Evolutionary conservation across 768 basidiomycete genomes (phyloP).

Genomic region (Suillus spraguei): DNA sequence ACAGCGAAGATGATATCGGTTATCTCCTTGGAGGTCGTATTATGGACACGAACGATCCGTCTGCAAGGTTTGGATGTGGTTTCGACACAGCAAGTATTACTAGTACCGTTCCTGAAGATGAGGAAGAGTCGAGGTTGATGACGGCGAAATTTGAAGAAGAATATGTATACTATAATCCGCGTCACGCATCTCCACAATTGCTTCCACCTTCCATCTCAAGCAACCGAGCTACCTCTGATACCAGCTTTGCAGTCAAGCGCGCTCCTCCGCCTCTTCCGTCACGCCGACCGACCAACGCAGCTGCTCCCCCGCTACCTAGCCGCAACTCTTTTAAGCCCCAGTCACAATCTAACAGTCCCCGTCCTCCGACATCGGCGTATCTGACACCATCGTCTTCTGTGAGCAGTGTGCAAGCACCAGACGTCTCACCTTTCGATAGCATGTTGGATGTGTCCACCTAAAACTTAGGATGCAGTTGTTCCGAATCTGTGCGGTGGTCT

Average conservation of each 20-base stretch:
- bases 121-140: slow-evolving; percentile 42
- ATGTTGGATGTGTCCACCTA: slow-evolving; percentile 44
- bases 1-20: slow-evolving; percentile 25
- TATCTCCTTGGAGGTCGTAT: slow-evolving; percentile 16
- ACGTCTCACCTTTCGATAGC: slow-evolving; percentile 70
- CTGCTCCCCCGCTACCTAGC: slow-evolving; percentile 52
- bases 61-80: slow-evolving; percentile 20
- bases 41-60: slow-evolving; percentile 15
- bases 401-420: slow-evolving; percentile 37
- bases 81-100: slow-evolving; percentile 44
- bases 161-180: slow-evolving; percentile 25
- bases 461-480: neutral
- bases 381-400: slow-evolving; percentile 38
- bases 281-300: slow-evolving; percentile 41
- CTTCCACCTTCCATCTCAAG: slow-evolving; percentile 22
- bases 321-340: slow-evolving; percentile 31
- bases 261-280: slow-evolving; percentile 70
- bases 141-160: slow-evolving; percentile 32
- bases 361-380: slow-evolving; percentile 24
- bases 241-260: slow-evolving; percentile 39
- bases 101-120: slow-evolving; percentile 45
- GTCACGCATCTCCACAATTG: slow-evolving; percentile 12
- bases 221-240: slow-evolving; percentile 29
- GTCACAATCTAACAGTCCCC: slow-evolving; percentile 23
- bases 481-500: neutral